A percentile compares a stretch with the other conserved stretches of the same genome.
Evolutionary conservation across 139 green algal species (phyloP).

Genomic region (Chloropicon primus): DNA sequence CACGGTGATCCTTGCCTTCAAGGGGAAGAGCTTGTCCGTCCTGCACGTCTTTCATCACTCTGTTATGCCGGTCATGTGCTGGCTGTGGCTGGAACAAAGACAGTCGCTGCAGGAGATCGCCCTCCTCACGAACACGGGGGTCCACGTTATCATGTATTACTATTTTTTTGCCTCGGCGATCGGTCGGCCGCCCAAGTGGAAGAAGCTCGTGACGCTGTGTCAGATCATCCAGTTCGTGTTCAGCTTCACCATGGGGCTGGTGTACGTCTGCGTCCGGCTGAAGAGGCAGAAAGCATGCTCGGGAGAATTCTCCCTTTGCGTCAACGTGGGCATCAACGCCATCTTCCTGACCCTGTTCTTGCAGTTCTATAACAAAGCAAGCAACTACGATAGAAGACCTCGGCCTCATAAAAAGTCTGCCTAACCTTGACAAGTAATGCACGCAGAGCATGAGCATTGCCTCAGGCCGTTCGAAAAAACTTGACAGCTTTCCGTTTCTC

Average conservation of each 20-base stretch:
- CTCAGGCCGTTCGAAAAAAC: too few relatives aligned
- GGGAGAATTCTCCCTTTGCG: constrained; percentile 25
- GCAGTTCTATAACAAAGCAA: constrained; percentile 23
- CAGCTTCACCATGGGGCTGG: not conserved
- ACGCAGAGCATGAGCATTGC: too few relatives aligned
- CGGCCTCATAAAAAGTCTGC: not conserved
- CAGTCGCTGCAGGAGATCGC: constrained; percentile 31
- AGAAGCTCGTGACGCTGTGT: constrained; percentile 18
- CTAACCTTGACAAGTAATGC: too few relatives aligned
- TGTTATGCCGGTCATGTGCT: constrained; percentile 29
- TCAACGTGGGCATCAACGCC: constrained; percentile 35
- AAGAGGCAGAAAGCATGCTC: constrained; percentile 12
- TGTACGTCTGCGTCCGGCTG: not conserved
- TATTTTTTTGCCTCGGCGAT: constrained; percentile 20
- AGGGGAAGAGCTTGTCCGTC: constrained; percentile 28
- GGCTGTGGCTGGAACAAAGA: constrained; percentile 24
- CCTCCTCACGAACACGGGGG: constrained; percentile 29
- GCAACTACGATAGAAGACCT: not conserved
- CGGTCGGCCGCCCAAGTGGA: constrained; percentile 7
- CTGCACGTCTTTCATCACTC: constrained; percentile 33
- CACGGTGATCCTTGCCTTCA: constrained; percentile 31
- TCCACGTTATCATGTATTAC: constrained; percentile 42
- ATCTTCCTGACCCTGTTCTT: constrained; percentile 30
- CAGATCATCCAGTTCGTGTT: constrained; percentile 35
- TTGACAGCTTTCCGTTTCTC: too few relatives aligned